A percentile compares a stretch with the other conserved stretches of the same genome.
Evolutionary conservation across 2,329 filamentous ascomycete genomes (phyloP).

Genomic region (Nemania serpens): DNA sequence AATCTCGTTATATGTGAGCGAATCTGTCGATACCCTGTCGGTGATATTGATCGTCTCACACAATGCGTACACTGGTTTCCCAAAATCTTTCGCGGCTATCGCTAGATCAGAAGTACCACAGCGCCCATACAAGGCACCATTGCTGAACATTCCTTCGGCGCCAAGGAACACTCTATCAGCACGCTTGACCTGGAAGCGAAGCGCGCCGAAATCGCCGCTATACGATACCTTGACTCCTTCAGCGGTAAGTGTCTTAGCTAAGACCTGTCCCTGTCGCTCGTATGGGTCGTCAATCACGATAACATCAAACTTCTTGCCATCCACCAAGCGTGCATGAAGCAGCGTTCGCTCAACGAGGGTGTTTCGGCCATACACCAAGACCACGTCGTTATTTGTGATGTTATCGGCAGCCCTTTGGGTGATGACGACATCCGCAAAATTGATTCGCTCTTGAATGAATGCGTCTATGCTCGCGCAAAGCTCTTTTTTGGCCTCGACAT

Average conservation of each 20-base stretch:
- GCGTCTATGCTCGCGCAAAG: constrained; percentile 82
- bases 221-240: constrained; percentile 80
- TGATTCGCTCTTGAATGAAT: constrained; percentile 90
- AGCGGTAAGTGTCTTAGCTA: constrained; percentile 71
- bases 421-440: constrained; percentile 84
- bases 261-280: constrained; percentile 55
- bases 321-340: constrained; percentile 66
- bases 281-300: constrained; percentile 77
- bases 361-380: constrained; percentile 86
- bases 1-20: constrained; percentile 92
- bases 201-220: constrained; percentile 73
- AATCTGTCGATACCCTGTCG: constrained; percentile 84
- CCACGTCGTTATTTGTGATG: constrained; percentile 77
- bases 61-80: constrained; percentile 83
- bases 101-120: constrained; percentile 87
- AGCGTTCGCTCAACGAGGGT: constrained; percentile 85
- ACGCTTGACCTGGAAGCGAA: constrained; percentile 71
- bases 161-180: constrained; percentile 78
- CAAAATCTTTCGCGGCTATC: constrained; percentile 75
- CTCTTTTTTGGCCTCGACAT: constrained; percentile 78
- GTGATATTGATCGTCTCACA: constrained; percentile 96
- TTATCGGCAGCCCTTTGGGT: constrained; percentile 74
- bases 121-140: constrained; percentile 86
- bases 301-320: constrained; percentile 79
- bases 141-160: constrained; percentile 93